These are phyloP conservation scores for Urtica urens DNA, from an alignment of 306 rosid species.

Conservation along the genomic window DNA sequence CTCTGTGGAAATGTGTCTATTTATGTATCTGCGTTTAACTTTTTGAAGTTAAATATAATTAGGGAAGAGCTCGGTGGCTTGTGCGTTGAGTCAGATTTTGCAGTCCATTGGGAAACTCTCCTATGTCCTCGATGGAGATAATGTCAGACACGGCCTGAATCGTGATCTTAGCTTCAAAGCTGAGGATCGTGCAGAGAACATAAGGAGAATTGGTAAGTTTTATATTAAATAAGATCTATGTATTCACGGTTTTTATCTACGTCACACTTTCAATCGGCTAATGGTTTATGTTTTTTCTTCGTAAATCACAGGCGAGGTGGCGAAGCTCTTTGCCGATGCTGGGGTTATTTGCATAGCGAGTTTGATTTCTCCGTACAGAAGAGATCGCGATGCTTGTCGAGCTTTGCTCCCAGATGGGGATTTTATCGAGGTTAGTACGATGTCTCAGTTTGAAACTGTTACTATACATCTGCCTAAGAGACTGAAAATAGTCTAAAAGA, in stretches of 20 bases:
- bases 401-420: slow-evolving; percentile 69
- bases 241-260: too few species aligned
- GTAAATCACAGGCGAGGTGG: slow-evolving; percentile 68
- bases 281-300: background rate
- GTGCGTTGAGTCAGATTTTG: slow-evolving; percentile 75
- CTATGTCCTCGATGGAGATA: slow-evolving; percentile 91
- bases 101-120: slow-evolving; percentile 57
- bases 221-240: too few species aligned
- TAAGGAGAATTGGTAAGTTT: slow-evolving; percentile 75
- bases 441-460: background rate
- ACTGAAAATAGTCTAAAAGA: background rate
- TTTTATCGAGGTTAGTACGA: slow-evolving; percentile 62
- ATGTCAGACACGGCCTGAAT: slow-evolving; percentile 89
- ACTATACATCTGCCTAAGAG: background rate
- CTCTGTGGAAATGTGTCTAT: background rate
- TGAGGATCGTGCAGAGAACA: slow-evolving; percentile 98
- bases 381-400: slow-evolving; percentile 84
- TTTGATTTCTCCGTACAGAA: slow-evolving; percentile 65
- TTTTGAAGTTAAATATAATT: background rate
- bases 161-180: slow-evolving; percentile 75
- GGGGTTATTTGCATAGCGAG: slow-evolving; percentile 30
- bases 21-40: background rate
- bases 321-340: slow-evolving; percentile 89
- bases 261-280: too few species aligned
- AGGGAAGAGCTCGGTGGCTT: slow-evolving; percentile 96